Conservation (phyloP, 176 grass and related monocot genomes). For the Phyllostachys edulis region DNA sequence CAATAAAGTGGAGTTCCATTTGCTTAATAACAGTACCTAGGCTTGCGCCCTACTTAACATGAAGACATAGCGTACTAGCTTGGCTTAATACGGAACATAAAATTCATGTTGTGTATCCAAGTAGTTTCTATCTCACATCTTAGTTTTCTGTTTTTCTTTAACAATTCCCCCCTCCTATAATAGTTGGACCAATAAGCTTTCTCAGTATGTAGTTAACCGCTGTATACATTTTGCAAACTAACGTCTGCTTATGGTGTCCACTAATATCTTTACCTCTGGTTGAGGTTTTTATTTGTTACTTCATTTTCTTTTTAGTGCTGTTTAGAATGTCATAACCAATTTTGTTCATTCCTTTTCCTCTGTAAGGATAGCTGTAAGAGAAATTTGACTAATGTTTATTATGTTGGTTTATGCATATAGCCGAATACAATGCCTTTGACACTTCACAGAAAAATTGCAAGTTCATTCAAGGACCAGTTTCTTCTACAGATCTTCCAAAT, state of each 20-base stretch:
- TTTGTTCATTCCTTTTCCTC: not conserved
- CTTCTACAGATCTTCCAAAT: slow-evolving; percentile 98
- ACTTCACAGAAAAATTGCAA: slow-evolving; percentile 72
- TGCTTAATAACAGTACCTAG: not conserved
- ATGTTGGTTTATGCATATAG: slow-evolving; percentile 50
- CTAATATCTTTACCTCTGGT: not conserved
- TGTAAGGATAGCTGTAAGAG: not conserved
- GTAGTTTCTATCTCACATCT: not conserved
- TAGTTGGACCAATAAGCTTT: slow-evolving; percentile 21
- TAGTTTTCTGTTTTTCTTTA: slow-evolving; percentile 1
- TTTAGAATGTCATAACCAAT: not conserved
- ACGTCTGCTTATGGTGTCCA: not conserved
- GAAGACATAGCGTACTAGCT: slow-evolving; percentile 4
- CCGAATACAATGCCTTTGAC: slow-evolving; percentile 67
- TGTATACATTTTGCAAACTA: slow-evolving; percentile 29
- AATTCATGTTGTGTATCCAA: not conserved
- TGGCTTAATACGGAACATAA: not conserved
- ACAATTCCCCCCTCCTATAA: not conserved
- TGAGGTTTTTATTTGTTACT: not conserved
- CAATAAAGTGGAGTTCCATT: not conserved
- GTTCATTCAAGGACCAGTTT: slow-evolving; percentile 90
- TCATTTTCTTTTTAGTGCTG: slow-evolving; percentile 12
- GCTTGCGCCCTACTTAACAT: slow-evolving; percentile 6
- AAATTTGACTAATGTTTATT: not conserved
- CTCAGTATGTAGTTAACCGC: not conserved